Evolutionary conservation across 805 yeast species (phyloP).

Genomic region (Scheffersomyces stipitis): DNA sequence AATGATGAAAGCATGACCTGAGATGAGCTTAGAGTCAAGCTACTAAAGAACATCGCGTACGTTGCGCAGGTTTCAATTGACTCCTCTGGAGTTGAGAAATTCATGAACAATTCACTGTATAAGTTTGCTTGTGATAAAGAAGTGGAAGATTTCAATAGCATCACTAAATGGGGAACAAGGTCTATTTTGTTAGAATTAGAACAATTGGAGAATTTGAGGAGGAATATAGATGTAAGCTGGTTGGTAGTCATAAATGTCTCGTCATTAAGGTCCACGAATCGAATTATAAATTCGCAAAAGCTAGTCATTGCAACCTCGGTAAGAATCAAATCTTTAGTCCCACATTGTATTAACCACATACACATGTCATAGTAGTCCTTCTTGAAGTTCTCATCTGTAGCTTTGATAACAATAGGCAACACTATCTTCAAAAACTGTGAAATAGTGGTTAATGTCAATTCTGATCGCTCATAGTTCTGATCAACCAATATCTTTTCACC

Average conservation of each 20-base stretch:
- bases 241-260: conserved; percentile 22
- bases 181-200: conserved; percentile 15
- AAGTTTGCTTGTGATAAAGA: conserved; percentile 17
- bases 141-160: conserved; percentile 6
- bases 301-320: conserved; percentile 33
- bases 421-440: conserved; percentile 28
- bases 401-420: conserved; percentile 24
- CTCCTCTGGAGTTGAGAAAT: conserved; percentile 35
- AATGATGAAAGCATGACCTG: conserved; percentile 32
- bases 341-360: conserved; percentile 43
- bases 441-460: conserved; percentile 33
- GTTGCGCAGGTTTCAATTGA: conserved; percentile 39
- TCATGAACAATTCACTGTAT: conserved; percentile 27
- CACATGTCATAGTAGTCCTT: conserved; percentile 50
- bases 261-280: conserved; percentile 23
- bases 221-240: conserved; percentile 14
- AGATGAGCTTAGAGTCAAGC: conserved; percentile 28
- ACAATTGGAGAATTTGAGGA: conserved; percentile 10
- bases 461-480: conserved; percentile 38
- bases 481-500: conserved; percentile 31
- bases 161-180: conserved; percentile 14
- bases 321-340: conserved; percentile 38
- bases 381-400: conserved; percentile 19
- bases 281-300: conserved; percentile 32
- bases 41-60: conserved; percentile 34